These are phyloP conservation scores for Fusarium hostae DNA, from an alignment of 2,329 filamentous ascomycete genomes.

Conservation along the genomic window DNA sequence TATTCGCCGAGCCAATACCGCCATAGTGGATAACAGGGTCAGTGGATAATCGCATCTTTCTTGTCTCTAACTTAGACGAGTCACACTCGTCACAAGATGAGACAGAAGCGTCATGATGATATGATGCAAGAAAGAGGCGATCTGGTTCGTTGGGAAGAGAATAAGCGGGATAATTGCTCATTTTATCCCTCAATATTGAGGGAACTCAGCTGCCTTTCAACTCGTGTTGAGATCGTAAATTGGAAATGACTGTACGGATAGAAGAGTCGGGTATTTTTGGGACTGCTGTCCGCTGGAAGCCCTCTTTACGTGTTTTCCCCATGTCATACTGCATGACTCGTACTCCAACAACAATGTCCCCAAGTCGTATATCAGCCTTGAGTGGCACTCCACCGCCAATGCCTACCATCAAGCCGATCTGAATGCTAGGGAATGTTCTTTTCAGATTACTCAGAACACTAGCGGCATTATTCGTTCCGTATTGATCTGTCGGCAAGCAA, in stretches of 20 bases:
- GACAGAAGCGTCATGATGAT: background rate
- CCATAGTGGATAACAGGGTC: fast-evolving
- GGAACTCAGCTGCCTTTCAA: fast-evolving
- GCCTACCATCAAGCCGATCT: slow-evolving; percentile 36
- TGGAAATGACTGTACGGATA: background rate
- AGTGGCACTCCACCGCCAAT: slow-evolving; percentile 38
- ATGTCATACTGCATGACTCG: slow-evolving; percentile 45
- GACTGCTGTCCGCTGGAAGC: fast-evolving
- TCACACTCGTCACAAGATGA: fast-evolving
- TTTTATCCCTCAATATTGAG: background rate
- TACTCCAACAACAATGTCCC: slow-evolving; percentile 41
- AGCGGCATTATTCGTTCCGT: slow-evolving; percentile 37
- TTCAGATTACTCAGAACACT: slow-evolving; percentile 32
- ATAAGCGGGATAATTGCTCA: fast-evolving
- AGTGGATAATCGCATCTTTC: fast-evolving
- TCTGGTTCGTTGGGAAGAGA: fast-evolving
- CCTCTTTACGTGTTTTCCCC: background rate
- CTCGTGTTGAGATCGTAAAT: background rate
- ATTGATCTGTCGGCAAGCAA: slow-evolving; percentile 27
- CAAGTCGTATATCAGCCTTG: slow-evolving; percentile 38
- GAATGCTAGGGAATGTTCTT: slow-evolving; percentile 55
- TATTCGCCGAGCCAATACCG: fast-evolving
- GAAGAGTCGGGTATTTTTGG: fast-evolving
- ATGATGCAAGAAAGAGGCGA: background rate
- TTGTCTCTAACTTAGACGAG: fast-evolving